A percentile compares a stretch with the other conserved stretches of the same genome.
These are phyloP conservation scores for Nitzschia inconspicua DNA, from an alignment of 108 stramenopile species.

Conservation along the genomic window DNA sequence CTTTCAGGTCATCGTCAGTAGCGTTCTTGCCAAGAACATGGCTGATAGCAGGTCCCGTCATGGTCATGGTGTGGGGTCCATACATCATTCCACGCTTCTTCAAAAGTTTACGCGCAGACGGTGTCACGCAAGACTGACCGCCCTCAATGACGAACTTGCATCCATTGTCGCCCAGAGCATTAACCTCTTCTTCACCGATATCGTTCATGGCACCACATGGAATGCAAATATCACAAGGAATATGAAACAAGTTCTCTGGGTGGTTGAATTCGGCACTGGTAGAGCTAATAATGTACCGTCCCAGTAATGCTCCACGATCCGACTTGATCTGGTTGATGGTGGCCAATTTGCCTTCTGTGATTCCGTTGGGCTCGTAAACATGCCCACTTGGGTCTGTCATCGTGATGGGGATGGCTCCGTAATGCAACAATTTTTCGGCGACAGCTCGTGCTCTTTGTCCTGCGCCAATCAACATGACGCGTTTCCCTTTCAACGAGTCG, in stretches of 20 bases:
- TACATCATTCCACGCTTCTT: constrained; percentile 89
- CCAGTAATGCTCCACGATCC: constrained; percentile 91
- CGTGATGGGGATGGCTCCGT: constrained; percentile 94
- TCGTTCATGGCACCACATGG: constrained; percentile 85
- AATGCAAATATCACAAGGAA: constrained; percentile 92
- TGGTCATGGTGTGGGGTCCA: constrained; percentile 84
- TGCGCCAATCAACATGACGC: constrained; percentile 90
- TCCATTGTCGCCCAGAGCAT: constrained; percentile 86
- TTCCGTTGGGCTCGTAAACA: constrained; percentile 95
- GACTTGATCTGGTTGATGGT: constrained; percentile 92
- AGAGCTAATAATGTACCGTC: constrained; percentile 84
- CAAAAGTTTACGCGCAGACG: constrained; percentile 59
- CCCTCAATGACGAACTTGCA: constrained; percentile 92
- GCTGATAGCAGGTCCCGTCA: constrained; percentile 83
- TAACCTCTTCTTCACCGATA: constrained; percentile 68
- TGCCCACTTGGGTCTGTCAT: constrained; percentile 92
- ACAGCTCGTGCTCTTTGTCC: constrained; percentile 93
- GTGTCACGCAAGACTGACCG: constrained; percentile 74
- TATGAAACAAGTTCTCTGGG: constrained; percentile 71
- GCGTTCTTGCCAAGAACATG: constrained; percentile 67
- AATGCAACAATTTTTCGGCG: constrained; percentile 87
- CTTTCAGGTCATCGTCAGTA: constrained; percentile 71
- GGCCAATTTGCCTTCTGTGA: constrained; percentile 82
- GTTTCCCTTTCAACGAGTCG: constrained; percentile 90
- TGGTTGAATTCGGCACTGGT: constrained; percentile 89